Conservation (phyloP, 345 rosid genomes). For the Punica granatum region DNA sequence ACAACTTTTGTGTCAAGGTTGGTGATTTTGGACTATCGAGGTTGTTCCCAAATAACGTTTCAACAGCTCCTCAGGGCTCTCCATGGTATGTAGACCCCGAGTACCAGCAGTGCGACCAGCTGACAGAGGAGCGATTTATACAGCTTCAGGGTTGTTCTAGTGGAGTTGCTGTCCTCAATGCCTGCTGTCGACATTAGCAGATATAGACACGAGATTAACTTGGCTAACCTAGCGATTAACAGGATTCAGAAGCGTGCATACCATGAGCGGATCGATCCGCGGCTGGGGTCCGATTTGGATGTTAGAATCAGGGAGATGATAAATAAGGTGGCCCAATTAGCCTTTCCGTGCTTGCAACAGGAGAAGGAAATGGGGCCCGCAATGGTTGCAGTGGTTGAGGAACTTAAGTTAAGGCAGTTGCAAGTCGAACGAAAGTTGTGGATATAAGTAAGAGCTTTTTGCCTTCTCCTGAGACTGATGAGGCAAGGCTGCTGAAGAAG, state of each 20-base stretch:
- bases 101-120: constrained; percentile 14
- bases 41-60: constrained; percentile 5
- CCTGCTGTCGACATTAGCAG: constrained; percentile 10
- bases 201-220: constrained; percentile 12
- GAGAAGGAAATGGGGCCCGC: constrained; percentile 9
- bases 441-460: neutral
- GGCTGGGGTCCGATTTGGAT: constrained; percentile 3
- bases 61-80: constrained; percentile 15
- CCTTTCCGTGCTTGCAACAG: constrained; percentile 1
- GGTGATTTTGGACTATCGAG: constrained; percentile 15
- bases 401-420: neutral
- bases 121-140: constrained; percentile 17
- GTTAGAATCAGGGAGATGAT: neutral
- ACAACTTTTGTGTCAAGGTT: neutral
- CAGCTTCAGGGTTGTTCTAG: constrained; percentile 11
- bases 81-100: constrained; percentile 14
- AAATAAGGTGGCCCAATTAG: neutral
- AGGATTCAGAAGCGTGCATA: constrained; percentile 7
- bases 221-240: constrained; percentile 11
- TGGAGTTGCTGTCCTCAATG: constrained; percentile 10
- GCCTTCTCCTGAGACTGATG: constrained; percentile 25
- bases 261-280: constrained; percentile 1
- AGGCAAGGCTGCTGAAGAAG: constrained; percentile 25
- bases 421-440: neutral
- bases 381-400: constrained; percentile 1